These are phyloP conservation scores for Rhypophila decipiens DNA, from an alignment of 495 filamentous ascomycete genomes.

Conservation along the genomic window DNA sequence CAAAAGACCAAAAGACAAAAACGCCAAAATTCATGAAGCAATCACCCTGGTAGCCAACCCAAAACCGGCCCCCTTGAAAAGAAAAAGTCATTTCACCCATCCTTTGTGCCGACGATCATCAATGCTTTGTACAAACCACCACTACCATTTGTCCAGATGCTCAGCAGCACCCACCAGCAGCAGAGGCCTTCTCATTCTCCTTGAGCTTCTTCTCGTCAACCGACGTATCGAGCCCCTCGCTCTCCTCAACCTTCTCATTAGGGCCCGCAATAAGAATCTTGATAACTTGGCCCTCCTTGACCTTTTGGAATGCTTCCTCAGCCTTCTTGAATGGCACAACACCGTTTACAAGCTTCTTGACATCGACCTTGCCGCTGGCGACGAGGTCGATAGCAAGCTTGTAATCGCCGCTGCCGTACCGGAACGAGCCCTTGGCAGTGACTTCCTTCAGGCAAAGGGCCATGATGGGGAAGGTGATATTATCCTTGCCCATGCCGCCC, in stretches of 20 bases:
- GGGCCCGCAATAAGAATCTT: slow-evolving; percentile 77
- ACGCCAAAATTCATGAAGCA: no score
- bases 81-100: no score
- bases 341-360: slow-evolving; percentile 65
- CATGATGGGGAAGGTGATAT: slow-evolving; percentile 79
- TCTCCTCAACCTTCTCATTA: slow-evolving; percentile 40
- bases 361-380: slow-evolving; percentile 53
- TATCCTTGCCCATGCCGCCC: slow-evolving; percentile 71
- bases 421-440: slow-evolving; percentile 70
- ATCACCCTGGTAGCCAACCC: no score
- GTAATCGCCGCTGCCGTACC: slow-evolving; percentile 80
- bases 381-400: slow-evolving; percentile 68
- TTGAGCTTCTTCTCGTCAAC: slow-evolving; percentile 16
- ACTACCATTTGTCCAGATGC: no score
- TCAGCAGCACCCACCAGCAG: no score
- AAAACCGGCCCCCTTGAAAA: no score
- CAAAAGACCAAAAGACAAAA: no score
- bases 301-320: slow-evolving; percentile 70
- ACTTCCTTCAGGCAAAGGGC: slow-evolving; percentile 77
- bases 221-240: slow-evolving; percentile 10
- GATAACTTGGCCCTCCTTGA: slow-evolving; percentile 70
- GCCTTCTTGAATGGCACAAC: slow-evolving; percentile 67
- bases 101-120: no score
- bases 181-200: slow-evolving; percentile 6
- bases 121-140: no score